phyloP scores from a whole-genome alignment of 2,329 filamentous ascomycete species.

The Phyllosticta citriasiana region DNA sequence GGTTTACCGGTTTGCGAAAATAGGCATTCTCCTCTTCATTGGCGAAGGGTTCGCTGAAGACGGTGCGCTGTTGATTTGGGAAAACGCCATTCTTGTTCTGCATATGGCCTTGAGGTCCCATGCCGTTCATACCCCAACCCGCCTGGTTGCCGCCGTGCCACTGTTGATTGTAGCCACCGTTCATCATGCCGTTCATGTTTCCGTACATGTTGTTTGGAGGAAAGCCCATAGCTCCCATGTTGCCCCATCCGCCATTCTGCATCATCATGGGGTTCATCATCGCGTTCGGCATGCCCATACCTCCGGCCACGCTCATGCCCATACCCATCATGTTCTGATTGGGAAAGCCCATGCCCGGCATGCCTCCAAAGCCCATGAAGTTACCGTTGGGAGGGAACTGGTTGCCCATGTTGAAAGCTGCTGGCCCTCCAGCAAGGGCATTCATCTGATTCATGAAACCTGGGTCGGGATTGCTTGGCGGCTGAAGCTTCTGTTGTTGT shows the following conservation, averaged over 20 bases:
- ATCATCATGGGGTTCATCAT: conserved; percentile 32
- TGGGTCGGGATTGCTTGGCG: conserved; percentile 24
- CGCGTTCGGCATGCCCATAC: conserved; percentile 34
- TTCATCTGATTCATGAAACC: conserved; percentile 39
- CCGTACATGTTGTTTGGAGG: conserved; percentile 25
- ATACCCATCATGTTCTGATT: conserved; percentile 38
- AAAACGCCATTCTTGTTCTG: conserved; percentile 31
- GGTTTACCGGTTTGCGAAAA: conserved; percentile 91
- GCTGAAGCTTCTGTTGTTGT: conserved; percentile 16
- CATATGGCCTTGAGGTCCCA: conserved; percentile 12
- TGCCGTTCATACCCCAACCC: conserved; percentile 9
- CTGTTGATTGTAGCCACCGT: conserved; percentile 26
- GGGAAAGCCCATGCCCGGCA: conserved; percentile 37
- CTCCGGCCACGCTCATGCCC: conserved; percentile 32
- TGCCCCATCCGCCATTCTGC: conserved; percentile 15
- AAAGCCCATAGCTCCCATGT: conserved; percentile 27
- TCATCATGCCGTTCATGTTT: conserved; percentile 38
- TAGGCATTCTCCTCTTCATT: conserved; percentile 81
- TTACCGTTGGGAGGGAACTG: conserved; percentile 5
- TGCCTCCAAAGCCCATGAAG: conserved; percentile 16
- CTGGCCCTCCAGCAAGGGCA: conserved; percentile 24
- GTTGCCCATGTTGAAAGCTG: conserved; percentile 4
- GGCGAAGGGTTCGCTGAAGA: conserved; percentile 43
- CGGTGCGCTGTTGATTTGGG: conserved; percentile 48
- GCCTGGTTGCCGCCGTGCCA: conserved; percentile 11